phyloP scores from a whole-genome alignment of 2,329 filamentous ascomycete species.

The Epichloe gansuensis region DNA sequence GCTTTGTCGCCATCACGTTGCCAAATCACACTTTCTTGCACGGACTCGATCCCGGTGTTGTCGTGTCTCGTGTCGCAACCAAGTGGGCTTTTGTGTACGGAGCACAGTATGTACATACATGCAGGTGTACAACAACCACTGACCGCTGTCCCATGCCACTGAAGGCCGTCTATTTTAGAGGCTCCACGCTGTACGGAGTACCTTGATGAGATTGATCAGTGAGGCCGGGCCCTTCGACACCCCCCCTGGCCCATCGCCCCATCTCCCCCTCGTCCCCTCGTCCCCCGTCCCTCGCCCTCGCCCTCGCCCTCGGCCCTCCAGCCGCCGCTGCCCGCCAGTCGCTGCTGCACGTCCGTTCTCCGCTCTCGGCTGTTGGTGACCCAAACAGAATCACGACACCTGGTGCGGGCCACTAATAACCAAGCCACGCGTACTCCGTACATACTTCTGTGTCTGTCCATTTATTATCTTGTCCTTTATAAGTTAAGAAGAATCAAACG shows the following conservation, averaged over 20 bases:
- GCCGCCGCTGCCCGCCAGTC: slow-evolving; percentile 6
- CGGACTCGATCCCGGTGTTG: background rate
- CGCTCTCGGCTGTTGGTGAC: slow-evolving; percentile 8
- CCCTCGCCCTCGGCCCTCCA: background rate
- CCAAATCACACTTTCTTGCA: slow-evolving; percentile 3
- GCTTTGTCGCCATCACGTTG: background rate
- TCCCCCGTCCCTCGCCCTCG: too few relatives aligned
- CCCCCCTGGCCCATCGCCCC: too few relatives aligned
- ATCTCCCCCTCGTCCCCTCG: too few relatives aligned
- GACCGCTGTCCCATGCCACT: background rate
- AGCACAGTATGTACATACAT: background rate
- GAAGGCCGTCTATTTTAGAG: background rate
- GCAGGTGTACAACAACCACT: background rate
- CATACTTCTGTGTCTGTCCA: background rate
- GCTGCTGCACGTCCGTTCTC: slow-evolving; percentile 3
- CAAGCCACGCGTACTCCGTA: slow-evolving; percentile 4
- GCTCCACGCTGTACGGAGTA: background rate
- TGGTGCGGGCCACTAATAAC: background rate
- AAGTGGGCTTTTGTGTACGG: background rate
- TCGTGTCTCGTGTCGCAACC: slow-evolving; percentile 2
- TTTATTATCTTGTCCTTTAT: background rate
- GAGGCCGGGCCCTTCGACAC: too few relatives aligned
- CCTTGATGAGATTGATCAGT: too few relatives aligned
- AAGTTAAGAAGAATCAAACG: slow-evolving; percentile 3
- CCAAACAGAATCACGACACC: slow-evolving; percentile 6